Percentiles rank a stretch among this genome's conserved stretches.
Conservation (phyloP, 805 yeast species). For the Yarrowia yakushimensis region DNA sequence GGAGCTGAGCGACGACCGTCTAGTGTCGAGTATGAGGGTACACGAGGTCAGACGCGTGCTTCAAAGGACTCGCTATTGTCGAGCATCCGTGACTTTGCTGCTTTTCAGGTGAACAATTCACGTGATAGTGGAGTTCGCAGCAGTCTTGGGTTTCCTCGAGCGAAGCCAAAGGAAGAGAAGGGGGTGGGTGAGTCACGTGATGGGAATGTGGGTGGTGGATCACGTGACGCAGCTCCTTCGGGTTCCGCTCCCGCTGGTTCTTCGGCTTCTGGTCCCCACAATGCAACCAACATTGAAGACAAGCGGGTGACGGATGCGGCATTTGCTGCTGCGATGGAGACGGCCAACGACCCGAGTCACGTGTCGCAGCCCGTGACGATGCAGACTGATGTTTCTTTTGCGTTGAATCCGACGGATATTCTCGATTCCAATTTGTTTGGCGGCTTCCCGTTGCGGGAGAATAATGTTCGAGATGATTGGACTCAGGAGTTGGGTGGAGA, state of each 20-base stretch:
- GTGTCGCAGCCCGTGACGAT: not conserved
- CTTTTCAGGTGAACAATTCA: not conserved
- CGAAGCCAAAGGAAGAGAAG: no score
- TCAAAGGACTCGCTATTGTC: not conserved
- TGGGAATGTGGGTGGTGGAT: no score
- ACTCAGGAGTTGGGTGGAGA: slow-evolving; percentile 11
- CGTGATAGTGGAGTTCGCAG: not conserved
- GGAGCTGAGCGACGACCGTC: not conserved
- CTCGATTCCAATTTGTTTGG: slow-evolving; percentile 7
- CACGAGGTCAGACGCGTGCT: not conserved
- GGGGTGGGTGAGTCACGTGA: no score
- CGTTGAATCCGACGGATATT: slow-evolving; percentile 10
- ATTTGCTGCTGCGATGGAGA: not conserved
- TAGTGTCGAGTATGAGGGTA: slow-evolving; percentile 8
- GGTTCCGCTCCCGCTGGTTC: not conserved
- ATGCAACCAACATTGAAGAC: not conserved
- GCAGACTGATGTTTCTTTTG: not conserved
- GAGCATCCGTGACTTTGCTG: not conserved
- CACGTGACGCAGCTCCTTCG: no score
- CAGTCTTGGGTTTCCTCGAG: no score
- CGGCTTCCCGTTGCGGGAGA: not conserved
- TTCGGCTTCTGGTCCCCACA: not conserved
- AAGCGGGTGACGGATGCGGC: not conserved
- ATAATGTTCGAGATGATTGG: not conserved
- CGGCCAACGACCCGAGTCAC: not conserved